Base-by-base conservation (phyloP, 1,284 basidiomycete species). In the Pisolithus thermaeus region DNA sequence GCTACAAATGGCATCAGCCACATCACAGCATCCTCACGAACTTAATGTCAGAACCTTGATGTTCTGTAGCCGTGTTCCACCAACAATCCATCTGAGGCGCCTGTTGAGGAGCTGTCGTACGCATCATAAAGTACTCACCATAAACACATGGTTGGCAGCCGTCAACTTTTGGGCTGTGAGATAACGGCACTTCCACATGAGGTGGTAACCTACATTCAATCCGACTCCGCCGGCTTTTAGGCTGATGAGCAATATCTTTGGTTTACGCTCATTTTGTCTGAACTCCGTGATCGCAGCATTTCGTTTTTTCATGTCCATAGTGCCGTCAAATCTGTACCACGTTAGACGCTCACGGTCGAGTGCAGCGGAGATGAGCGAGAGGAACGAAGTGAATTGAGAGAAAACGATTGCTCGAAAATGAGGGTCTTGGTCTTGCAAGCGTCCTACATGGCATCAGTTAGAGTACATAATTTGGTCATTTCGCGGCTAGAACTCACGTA, bases 211-310 rank as follows among this genome's bases (percentile, higher is more conserved):
- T 56, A 88, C 87, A 71, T 94, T 93, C 52, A 93, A 66, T 9
- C 95, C 95, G 5, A 97, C 94, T 11, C 96, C 95, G 20, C 95
- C 95, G 1, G 95, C 96, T 65, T 94, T 93, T 62, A 97, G 71
- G 61, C 92, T 95, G 53, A 98, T 80, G 46, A 97, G 81, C 44
- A 98, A 71, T 11, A 99, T 78, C 60, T 89, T 84, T 1, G 90
- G 83, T 56, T 81, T 83, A 39, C 78, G 72, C 2, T 80, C 83
- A 3, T 78, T 70, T 30, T 76, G 70, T 59, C 83, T 88, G 73
- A 94, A 95, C 55, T 81, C 80, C 58, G 82, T 73, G 46, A 99
- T 77, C 0, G 91, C 84, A 5, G 77, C 77, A 36, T 80, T 85
- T 41, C 93, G 80, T 64, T 90, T 88, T 67, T 87, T 90, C 58